Percentiles rank a stretch among this genome's conserved stretches.
Evolutionary conservation across 352 stramenopile species (phyloP).

Genomic region (Globisporangium viniferum): DNA sequence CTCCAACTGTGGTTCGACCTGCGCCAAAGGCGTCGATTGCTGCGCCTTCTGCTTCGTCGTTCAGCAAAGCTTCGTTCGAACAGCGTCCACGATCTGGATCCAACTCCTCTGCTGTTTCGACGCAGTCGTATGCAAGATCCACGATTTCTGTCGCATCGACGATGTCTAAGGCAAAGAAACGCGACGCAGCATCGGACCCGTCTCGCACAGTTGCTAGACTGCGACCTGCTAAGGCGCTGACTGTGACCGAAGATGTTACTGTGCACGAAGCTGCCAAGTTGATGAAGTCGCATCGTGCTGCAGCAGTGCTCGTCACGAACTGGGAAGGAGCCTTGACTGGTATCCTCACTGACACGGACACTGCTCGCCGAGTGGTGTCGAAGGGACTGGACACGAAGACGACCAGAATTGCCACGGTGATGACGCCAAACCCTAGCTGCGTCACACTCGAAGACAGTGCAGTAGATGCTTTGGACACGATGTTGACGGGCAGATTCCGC

Average conservation of each 20-base stretch:
- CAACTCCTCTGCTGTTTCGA: slow-evolving; percentile 70
- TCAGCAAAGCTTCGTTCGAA: slow-evolving; percentile 16
- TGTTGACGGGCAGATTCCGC: slow-evolving; percentile 91
- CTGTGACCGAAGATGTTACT: slow-evolving; percentile 67
- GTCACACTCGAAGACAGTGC: slow-evolving; percentile 82
- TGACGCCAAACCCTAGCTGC: slow-evolving; percentile 84
- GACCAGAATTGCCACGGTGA: slow-evolving; percentile 72
- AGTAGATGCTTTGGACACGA: slow-evolving; percentile 79
- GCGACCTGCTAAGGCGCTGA: slow-evolving; percentile 87
- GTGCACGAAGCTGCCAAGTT: slow-evolving; percentile 87
- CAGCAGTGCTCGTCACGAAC: slow-evolving; percentile 91
- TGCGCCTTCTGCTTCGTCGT: slow-evolving; percentile 2
- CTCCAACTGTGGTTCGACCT: slow-evolving; percentile 17
- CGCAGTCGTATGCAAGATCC: slow-evolving; percentile 75
- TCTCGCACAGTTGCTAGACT: slow-evolving; percentile 76
- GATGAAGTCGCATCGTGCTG: slow-evolving; percentile 90
- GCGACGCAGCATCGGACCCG: slow-evolving; percentile 32
- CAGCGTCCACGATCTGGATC: slow-evolving; percentile 62
- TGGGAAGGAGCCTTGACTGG: slow-evolving; percentile 84
- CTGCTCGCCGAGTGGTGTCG: slow-evolving; percentile 74
- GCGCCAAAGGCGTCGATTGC: slow-evolving; percentile 13
- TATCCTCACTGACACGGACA: slow-evolving; percentile 94
- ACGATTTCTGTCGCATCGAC: slow-evolving; percentile 79
- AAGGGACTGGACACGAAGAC: slow-evolving; percentile 65
- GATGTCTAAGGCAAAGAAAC: slow-evolving; percentile 64